Percentiles rank a stretch among this genome's conserved stretches.
These are phyloP conservation scores for Dichotomocladium elegans DNA, from an alignment of 371 early-diverging fungal genomes.

Conservation along the genomic window DNA sequence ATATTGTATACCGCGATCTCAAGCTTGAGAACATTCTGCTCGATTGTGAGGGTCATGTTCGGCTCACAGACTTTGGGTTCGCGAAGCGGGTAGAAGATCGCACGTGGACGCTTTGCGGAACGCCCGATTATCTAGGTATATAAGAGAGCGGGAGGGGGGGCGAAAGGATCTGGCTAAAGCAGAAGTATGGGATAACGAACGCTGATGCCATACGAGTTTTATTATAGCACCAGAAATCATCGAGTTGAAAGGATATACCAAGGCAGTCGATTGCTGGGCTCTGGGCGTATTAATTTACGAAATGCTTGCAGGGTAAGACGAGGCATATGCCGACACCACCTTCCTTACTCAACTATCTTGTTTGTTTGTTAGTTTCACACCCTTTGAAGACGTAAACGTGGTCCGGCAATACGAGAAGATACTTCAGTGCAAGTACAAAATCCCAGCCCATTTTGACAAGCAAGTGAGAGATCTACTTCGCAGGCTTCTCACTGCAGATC, in stretches of 20 bases:
- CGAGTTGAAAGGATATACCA: slow-evolving; percentile 91
- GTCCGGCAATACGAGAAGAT: slow-evolving; percentile 91
- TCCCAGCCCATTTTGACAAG: slow-evolving; percentile 80
- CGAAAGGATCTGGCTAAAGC: slow-evolving; percentile 11
- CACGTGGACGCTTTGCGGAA: slow-evolving; percentile 91
- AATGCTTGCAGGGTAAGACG: slow-evolving; percentile 76
- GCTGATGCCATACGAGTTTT: slow-evolving; percentile 53
- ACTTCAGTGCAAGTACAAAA: slow-evolving; percentile 41
- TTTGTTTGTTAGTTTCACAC: slow-evolving; percentile 44
- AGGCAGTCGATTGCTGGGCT: slow-evolving; percentile 97
- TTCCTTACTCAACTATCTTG: too few species aligned
- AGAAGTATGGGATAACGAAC: not conserved
- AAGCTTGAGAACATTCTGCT: slow-evolving; percentile 94
- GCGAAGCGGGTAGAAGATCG: slow-evolving; percentile 74
- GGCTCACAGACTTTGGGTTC: slow-evolving; percentile 99
- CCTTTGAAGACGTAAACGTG: slow-evolving; percentile 90
- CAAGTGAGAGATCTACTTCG: slow-evolving; percentile 84
- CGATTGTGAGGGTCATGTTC: slow-evolving; percentile 89
- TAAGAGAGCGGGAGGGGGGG: too few species aligned
- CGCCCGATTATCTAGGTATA: slow-evolving; percentile 86
- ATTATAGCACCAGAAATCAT: slow-evolving; percentile 98
- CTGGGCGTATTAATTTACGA: slow-evolving; percentile 96
- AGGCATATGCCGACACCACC: too few species aligned
- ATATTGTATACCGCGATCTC: slow-evolving; percentile 92
- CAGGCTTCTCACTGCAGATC: slow-evolving; percentile 79